Conservation (phyloP, 1,284 basidiomycete genomes). For the Trichosporon faecale region DNA sequence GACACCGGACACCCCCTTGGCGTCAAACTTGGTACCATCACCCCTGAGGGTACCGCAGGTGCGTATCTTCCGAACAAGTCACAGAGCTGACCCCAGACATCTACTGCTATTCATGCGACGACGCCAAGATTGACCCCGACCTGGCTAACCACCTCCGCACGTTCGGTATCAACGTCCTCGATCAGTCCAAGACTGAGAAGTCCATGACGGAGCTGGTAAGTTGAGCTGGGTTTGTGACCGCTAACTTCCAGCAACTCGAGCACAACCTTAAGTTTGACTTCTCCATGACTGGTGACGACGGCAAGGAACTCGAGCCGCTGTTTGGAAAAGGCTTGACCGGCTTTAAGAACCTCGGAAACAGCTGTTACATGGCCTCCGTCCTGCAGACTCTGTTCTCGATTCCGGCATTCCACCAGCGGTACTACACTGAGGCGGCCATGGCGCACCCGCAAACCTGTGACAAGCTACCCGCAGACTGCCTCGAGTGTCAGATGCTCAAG, state of each 20-base stretch:
- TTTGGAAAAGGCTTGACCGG: slow-evolving; percentile 89
- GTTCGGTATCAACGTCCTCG: slow-evolving; percentile 83
- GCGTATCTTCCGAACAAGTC: slow-evolving; percentile 23
- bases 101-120: slow-evolving; percentile 91
- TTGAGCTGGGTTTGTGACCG: slow-evolving; percentile 9
- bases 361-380: slow-evolving; percentile 96
- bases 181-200: slow-evolving; percentile 90
- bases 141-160: slow-evolving; percentile 70
- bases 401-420: slow-evolving; percentile 71
- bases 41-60: slow-evolving; percentile 89
- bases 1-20: slow-evolving; percentile 74
- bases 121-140: slow-evolving; percentile 76
- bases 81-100: slow-evolving; percentile 60
- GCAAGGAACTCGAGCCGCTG: slow-evolving; percentile 79
- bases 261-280: slow-evolving; percentile 96
- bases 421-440: slow-evolving; percentile 58
- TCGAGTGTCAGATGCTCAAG: slow-evolving; percentile 94
- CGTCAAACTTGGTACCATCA: slow-evolving; percentile 96
- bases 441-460: slow-evolving; percentile 66
- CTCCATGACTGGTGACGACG: slow-evolving; percentile 84
- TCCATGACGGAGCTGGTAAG: slow-evolving; percentile 90
- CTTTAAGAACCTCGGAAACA: slow-evolving; percentile 89
- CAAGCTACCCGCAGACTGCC: slow-evolving; percentile 74
- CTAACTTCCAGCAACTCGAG: slow-evolving; percentile 74
- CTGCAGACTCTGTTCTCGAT: slow-evolving; percentile 84